Base-by-base conservation (phyloP, 169 alveolate genomes). In the Besnoitia besnoiti region DNA sequence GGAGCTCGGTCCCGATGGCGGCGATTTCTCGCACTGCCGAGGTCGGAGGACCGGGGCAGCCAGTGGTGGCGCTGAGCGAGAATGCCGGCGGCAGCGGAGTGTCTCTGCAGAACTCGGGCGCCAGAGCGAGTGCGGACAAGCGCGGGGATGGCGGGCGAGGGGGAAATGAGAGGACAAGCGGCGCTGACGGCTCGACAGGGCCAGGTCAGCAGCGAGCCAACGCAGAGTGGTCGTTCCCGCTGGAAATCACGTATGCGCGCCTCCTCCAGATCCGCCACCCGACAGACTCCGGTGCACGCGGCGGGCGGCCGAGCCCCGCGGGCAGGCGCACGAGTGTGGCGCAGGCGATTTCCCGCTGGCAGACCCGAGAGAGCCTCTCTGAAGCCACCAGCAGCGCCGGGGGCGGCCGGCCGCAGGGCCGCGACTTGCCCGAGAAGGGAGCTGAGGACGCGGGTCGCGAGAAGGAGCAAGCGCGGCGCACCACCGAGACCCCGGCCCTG, bases 241-340 rank as follows among this genome's bases (percentile, higher is more conserved):
- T 89, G 82, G 93, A 89, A 42, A 76, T 49, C 5, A 85, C 51
- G 59, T 46, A 67, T 33, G 89, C 82, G 40, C 80, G 91, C 16
- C 59, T 85, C 42, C 51, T 85, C 61, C 91, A 85, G 59, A 55
- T 85, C n/a, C 80, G 91, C 49, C 91, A 85, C 39, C 91, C 80
- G 27, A 37, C 85, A 35, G 85, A 76, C 24, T 5, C 40, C 77
- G 37, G 10, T 61, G 77, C 77, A 27, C 77, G 33, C 10, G 37
- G 14, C 21, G 77, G 14, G 77, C 40, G 37, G 14, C 12, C 35
- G 40, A 27, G 77, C 14, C 37, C 77, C 37, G 77, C 40, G 33
- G 77, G 77, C 77, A 8, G 14, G 5, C 77, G 5, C 37, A 19
- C 40, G 10, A 19, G 37, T 7, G 37, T 8, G 77, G 8, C 77